Evolutionary conservation across 78 protist genomes (phyloP).

Genomic region (Dictyostelium citrinum): DNA sequence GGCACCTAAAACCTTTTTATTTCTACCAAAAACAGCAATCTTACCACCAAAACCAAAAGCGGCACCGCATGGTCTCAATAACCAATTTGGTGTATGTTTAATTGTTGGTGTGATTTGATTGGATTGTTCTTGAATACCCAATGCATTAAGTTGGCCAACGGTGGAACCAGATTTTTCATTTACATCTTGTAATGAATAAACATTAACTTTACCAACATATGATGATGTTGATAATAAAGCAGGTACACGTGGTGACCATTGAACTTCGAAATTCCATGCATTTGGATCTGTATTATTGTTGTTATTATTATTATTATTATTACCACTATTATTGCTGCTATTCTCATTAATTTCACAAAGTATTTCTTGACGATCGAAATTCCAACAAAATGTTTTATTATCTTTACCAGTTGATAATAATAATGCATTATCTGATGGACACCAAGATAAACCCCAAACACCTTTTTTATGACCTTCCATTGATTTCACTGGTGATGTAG

Average conservation of each 20-base stretch:
- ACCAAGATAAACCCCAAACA: constrained; percentile 93
- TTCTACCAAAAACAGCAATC: constrained; percentile 69
- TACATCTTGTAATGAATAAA: constrained; percentile 60
- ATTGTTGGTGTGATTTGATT: neutral
- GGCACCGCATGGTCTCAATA: constrained; percentile 89
- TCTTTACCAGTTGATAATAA: constrained; percentile 91
- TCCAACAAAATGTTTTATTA: constrained; percentile 94
- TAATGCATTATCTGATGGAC: constrained; percentile 84
- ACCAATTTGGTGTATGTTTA: constrained; percentile 79
- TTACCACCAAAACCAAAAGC: constrained; percentile 94
- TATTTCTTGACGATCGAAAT: constrained; percentile 80
- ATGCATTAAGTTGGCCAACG: neutral
- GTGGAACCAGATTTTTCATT: neutral
- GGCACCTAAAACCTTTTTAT: neutral
- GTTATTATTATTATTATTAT: neutral
- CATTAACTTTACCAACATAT: constrained; percentile 83
- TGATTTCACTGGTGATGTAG: constrained; percentile 80
- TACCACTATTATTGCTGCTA: neutral
- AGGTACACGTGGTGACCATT: constrained; percentile 92
- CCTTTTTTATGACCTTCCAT: constrained; percentile 90
- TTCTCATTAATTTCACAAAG: constrained; percentile 79
- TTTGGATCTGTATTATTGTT: neutral
- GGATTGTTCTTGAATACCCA: constrained; percentile 42
- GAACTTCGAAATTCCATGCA: constrained; percentile 92
- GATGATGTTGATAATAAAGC: constrained; percentile 83